phyloP scores from a whole-genome alignment of 345 rosid species.

The Aquilaria yunnanensis region DNA sequence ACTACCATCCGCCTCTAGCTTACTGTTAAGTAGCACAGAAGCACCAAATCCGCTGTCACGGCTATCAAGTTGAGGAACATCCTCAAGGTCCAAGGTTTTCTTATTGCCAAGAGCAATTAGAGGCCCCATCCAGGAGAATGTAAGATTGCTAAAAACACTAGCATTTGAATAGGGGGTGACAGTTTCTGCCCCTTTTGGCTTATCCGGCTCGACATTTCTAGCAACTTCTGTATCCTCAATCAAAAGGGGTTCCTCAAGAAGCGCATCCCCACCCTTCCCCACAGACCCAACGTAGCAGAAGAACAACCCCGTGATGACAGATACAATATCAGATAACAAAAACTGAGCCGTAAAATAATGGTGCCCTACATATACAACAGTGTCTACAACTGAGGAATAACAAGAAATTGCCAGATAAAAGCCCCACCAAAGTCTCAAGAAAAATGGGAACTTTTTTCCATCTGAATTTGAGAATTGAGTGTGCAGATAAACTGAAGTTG shows the following conservation, averaged over 20 bases:
- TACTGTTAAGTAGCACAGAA: conserved; percentile 30
- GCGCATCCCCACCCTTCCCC: conserved; percentile 21
- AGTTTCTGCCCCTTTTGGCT: conserved; percentile 27
- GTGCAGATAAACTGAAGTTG: conserved; percentile 30
- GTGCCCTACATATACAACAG: conserved; percentile 27
- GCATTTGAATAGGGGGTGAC: conserved; percentile 45
- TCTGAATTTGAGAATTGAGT: conserved; percentile 17
- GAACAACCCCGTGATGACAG: conserved; percentile 33
- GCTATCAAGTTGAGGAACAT: conserved; percentile 57
- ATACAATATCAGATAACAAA: conserved; percentile 33
- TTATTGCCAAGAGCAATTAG: conserved; percentile 49
- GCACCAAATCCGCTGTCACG: conserved; percentile 37
- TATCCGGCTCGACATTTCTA: conserved; percentile 14
- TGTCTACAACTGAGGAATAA: conserved; percentile 48
- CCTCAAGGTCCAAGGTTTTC: conserved; percentile 53
- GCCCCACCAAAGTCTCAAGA: conserved; percentile 64
- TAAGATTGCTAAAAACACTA: conserved; percentile 34
- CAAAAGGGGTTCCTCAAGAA: conserved; percentile 38
- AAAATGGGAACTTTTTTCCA: conserved; percentile 30
- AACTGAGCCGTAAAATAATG: conserved; percentile 19
- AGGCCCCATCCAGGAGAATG: conserved; percentile 66
- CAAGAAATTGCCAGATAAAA: conserved; percentile 46
- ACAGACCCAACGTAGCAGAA: conserved; percentile 43
- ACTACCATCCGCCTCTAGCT: conserved; percentile 32
- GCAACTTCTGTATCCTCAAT: conserved; percentile 1